A percentile compares a stretch with the other conserved stretches of the same genome.
Evolutionary conservation across 257 asterid species (phyloP).

Genomic region (Paraleonurus japonicus): DNA sequence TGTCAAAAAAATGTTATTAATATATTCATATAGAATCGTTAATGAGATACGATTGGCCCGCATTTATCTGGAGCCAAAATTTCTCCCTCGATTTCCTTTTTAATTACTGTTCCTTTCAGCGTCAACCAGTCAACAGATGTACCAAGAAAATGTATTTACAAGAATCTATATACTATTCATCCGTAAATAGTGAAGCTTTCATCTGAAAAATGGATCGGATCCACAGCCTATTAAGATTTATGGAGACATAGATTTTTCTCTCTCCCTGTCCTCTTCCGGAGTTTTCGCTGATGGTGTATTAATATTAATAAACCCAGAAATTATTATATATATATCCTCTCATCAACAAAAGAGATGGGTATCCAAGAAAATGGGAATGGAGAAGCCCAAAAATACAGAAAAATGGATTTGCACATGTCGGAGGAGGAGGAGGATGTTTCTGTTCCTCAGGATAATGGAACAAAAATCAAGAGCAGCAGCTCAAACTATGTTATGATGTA

Average conservation of each 20-base stretch:
- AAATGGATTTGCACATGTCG: slow-evolving; percentile 23
- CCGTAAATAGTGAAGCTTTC: not conserved
- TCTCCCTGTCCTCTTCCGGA: not conserved
- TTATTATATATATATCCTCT: not conserved
- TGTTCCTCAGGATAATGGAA: slow-evolving; percentile 19
- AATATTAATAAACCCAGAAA: slow-evolving; percentile 13
- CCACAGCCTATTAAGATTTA: not conserved
- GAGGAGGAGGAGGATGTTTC: slow-evolving; percentile 23
- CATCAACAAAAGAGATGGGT: slow-evolving; percentile 24
- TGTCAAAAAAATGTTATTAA: too few species aligned
- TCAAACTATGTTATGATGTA: slow-evolving; percentile 46
- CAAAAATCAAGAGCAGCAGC: slow-evolving; percentile 25
- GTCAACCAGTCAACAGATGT: slow-evolving; percentile 17
- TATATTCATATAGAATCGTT: not conserved
- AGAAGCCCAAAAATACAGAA: slow-evolving; percentile 26
- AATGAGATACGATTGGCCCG: not conserved
- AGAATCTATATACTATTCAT: not conserved
- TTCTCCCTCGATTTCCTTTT: not conserved
- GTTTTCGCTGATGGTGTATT: not conserved
- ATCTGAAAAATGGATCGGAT: not conserved
- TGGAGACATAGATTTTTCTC: not conserved
- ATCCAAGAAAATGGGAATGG: slow-evolving; percentile 40
- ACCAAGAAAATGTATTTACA: slow-evolving; percentile 1
- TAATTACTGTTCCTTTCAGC: not conserved
- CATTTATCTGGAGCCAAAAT: slow-evolving; percentile 7